Percentiles rank a stretch among this genome's conserved stretches.
Conservation (phyloP, 2,329 filamentous ascomycete genomes). For the Emergomyces orientalis region DNA sequence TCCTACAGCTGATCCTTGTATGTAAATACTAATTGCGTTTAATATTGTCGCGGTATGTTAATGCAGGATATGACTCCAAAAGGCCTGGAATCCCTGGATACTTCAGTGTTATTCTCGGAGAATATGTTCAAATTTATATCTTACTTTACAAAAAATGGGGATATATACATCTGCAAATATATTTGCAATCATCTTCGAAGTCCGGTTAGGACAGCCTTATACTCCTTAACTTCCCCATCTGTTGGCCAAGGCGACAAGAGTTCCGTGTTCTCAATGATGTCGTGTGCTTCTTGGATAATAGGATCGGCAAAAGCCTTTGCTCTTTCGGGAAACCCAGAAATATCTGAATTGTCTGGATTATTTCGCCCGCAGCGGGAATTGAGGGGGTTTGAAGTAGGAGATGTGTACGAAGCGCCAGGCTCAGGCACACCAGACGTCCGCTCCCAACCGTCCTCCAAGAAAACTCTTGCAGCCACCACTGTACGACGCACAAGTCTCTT, state of each 20-base stretch:
- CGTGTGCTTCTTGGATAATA: slow-evolving; percentile 28
- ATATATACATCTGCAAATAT: background rate
- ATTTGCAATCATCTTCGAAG: background rate
- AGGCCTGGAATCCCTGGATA: background rate
- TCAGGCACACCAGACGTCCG: background rate
- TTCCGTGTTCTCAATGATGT: slow-evolving; percentile 27
- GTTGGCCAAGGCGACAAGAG: slow-evolving; percentile 30
- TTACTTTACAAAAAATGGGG: background rate
- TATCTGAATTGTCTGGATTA: background rate
- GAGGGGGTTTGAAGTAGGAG: background rate
- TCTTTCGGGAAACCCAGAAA: background rate
- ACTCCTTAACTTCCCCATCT: slow-evolving; percentile 32
- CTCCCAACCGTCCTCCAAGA: slow-evolving; percentile 30
- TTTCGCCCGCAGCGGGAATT: too few relatives aligned
- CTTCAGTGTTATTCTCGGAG: background rate
- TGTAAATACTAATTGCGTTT: background rate
- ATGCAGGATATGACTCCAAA: background rate
- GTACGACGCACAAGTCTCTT: slow-evolving; percentile 31
- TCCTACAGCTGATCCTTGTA: background rate
- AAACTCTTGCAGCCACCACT: slow-evolving; percentile 33
- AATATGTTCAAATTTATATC: background rate
- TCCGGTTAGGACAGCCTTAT: slow-evolving; percentile 18
- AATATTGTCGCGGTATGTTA: background rate
- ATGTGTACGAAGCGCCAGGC: background rate
- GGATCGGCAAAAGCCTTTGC: slow-evolving; percentile 21